Evolutionary conservation across 177 flowering plant genomes (phyloP), one percentile per base, ranked within the genome.

Genomic region (Tripterygium wilfordii): DNA sequence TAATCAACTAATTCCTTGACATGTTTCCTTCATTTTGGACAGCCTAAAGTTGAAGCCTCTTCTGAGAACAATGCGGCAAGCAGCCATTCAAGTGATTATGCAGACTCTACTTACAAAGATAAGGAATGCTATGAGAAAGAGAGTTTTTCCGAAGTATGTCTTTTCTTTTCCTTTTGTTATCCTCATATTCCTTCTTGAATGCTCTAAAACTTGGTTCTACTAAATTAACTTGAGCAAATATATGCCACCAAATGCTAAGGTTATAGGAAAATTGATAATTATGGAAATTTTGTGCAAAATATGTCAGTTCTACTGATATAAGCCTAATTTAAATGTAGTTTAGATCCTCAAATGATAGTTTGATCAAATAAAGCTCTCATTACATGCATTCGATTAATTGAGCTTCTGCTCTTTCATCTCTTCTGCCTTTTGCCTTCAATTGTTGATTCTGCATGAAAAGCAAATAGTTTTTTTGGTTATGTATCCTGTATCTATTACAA

Each of bases 131-230:
- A 51, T 54, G 68, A 61, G 49, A 57, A 58, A 49, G 71, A 44
- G 48, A 68, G 64, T 62, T 75, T 65, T 47, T 49, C 59, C 45
- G 71, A 60, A 55, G 83, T 75, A 37, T 45, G 66, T 51, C 44
- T 57, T 31, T n/a, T 24, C 17, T n/a, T n/a, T n/a, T 24, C 28
- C 1, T n/a, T n/a, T 13, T 42, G 1, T 2, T 41, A 9, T 15
- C 7, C 5, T 12, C 3, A 38, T 16, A 10, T 3, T 9, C 6
- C 20, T 5, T 32, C 36, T 32, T 5, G 9, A n/a, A 12, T 20
- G 2, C 36, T 10, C 25, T 25, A 18, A 39, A 36, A 18, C 16
- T 27, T 36, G 48, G 20, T 25, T 0, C n/a, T 36, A 21, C 4
- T 15, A 17, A 13, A n/a, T n/a, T n/a, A n/a, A n/a, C n/a, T n/a